phyloP scores from a whole-genome alignment of 257 asterid genomes.

The Striga asiatica region DNA sequence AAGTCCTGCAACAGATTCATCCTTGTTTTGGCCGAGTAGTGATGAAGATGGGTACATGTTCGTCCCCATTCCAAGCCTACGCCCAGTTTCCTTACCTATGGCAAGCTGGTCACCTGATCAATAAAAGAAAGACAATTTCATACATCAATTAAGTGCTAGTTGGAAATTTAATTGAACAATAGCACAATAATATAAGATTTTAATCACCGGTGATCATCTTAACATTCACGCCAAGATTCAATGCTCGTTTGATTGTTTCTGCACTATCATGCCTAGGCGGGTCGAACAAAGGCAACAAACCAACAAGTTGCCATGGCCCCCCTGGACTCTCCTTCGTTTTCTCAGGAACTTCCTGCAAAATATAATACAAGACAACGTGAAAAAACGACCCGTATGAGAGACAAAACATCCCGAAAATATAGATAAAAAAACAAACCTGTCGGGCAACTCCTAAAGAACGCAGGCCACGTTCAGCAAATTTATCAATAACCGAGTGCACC shows the following conservation, averaged over 20 bases:
- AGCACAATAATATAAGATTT: not conserved
- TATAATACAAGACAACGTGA: not conserved
- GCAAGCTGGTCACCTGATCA: slow-evolving; percentile 83
- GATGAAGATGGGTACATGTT: slow-evolving; percentile 89
- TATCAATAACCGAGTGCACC: slow-evolving; percentile 57
- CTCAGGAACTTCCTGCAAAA: slow-evolving; percentile 69
- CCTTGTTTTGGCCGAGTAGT: slow-evolving; percentile 67
- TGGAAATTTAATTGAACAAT: not conserved
- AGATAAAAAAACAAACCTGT: slow-evolving; percentile 38
- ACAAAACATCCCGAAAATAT: not conserved
- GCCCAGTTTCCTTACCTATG: slow-evolving; percentile 88
- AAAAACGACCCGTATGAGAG: not conserved
- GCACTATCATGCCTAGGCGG: slow-evolving; percentile 98
- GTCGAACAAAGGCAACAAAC: slow-evolving; percentile 75
- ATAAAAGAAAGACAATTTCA: not conserved
- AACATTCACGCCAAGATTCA: slow-evolving; percentile 86
- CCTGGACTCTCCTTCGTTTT: slow-evolving; percentile 73
- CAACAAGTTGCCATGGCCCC: slow-evolving; percentile 78
- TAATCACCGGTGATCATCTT: slow-evolving; percentile 85
- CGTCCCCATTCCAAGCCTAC: slow-evolving; percentile 93
- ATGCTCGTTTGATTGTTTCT: slow-evolving; percentile 81
- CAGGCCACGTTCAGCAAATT: slow-evolving; percentile 86
- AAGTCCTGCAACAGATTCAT: slow-evolving; percentile 60
- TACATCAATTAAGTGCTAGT: not conserved
- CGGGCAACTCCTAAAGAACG: slow-evolving; percentile 85